Conservation (phyloP, 176 grass and related monocot genomes). For the Ensete glaucum region DNA sequence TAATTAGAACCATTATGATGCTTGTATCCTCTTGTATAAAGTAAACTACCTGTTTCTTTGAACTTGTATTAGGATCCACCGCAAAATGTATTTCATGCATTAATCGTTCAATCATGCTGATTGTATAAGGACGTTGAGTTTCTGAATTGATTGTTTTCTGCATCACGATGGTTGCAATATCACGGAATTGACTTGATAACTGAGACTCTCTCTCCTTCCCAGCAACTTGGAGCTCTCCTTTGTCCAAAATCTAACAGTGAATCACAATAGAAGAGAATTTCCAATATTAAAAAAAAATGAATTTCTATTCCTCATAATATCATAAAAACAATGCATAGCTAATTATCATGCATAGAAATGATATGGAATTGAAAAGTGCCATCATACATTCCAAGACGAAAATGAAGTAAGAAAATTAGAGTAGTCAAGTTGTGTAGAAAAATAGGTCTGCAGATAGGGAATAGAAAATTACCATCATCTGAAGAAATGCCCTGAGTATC, state of each 20-base stretch:
- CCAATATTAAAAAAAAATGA: background rate
- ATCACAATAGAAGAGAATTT: background rate
- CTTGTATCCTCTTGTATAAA: no score
- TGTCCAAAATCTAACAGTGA: constrained; percentile 49
- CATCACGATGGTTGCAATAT: constrained; percentile 94
- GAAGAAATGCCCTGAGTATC: no score
- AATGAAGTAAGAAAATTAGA: no score
- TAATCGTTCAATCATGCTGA: constrained; percentile 85
- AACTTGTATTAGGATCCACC: constrained; percentile 50
- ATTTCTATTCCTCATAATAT: background rate
- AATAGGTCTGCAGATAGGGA: no score
- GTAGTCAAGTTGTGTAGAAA: no score
- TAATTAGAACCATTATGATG: no score
- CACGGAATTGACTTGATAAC: constrained; percentile 69
- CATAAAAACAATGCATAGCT: background rate
- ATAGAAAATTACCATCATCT: background rate
- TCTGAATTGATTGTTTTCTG: constrained; percentile 85
- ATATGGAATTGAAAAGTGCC: no score
- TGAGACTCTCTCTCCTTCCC: constrained; percentile 92
- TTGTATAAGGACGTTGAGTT: constrained; percentile 75
- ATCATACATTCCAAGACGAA: no score
- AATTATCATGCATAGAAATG: no score
- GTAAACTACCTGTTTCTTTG: constrained; percentile 46
- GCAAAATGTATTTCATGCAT: constrained; percentile 92
- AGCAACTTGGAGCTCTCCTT: constrained; percentile 95